These are phyloP conservation scores for Mollisia scopiformis DNA, from an alignment of 2,329 filamentous ascomycete species.

Conservation along the genomic window DNA sequence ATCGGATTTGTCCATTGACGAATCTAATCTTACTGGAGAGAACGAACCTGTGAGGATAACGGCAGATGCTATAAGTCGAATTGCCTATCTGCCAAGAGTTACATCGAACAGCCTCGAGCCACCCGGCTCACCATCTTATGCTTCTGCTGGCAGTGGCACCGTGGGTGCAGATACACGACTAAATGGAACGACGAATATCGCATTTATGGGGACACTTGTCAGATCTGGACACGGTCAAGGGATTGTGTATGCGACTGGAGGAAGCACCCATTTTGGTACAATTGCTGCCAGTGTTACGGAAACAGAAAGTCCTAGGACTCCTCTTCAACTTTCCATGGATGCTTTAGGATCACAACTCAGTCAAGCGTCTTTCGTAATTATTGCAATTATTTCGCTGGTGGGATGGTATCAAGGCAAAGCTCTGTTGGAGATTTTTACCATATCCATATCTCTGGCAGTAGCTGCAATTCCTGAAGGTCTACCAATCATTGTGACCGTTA, in stretches of 20 bases:
- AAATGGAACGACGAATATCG: constrained; percentile 85
- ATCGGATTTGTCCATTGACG: constrained; percentile 89
- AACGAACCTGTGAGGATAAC: constrained; percentile 89
- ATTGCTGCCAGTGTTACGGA: constrained; percentile 94
- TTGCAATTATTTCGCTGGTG: constrained; percentile 88
- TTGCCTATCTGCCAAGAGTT: constrained; percentile 36
- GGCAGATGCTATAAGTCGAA: constrained; percentile 57
- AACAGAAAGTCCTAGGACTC: constrained; percentile 93
- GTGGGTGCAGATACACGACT: constrained; percentile 68
- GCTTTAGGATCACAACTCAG: constrained; percentile 94
- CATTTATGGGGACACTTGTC: constrained; percentile 96
- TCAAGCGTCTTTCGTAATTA: constrained; percentile 95
- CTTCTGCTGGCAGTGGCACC: constrained; percentile 58
- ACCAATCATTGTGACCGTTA: constrained; percentile 98
- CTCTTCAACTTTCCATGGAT: constrained; percentile 95
- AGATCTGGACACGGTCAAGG: constrained; percentile 95
- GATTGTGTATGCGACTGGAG: constrained; percentile 95
- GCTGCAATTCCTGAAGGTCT: constrained; percentile 95
- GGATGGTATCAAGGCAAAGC: constrained; percentile 89
- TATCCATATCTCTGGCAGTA: constrained; percentile 94
- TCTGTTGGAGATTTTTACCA: constrained; percentile 93
- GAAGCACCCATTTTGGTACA: constrained; percentile 91
- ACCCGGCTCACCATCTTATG: constrained; percentile 60
- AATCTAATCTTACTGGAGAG: constrained; percentile 95
- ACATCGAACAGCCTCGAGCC: constrained; percentile 32